Evolutionary conservation across 352 stramenopile species (phyloP).

Genomic region (Phytophthora hibernalis): DNA sequence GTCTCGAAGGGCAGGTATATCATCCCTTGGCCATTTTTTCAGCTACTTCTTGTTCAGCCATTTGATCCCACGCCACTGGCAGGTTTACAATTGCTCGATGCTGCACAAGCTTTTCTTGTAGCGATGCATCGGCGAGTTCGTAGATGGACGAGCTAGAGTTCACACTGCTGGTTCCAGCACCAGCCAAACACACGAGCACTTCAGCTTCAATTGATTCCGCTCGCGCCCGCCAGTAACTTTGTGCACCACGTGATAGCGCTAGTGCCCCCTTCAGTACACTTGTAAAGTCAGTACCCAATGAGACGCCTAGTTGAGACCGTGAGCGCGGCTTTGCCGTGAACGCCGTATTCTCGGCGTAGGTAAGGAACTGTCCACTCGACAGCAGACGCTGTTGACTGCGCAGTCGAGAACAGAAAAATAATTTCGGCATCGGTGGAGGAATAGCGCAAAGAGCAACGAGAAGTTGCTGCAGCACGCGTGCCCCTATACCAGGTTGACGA

Average conservation of each 20-base stretch:
- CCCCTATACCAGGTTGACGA: slow-evolving; percentile 33
- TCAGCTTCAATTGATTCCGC: slow-evolving; percentile 34
- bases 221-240: slow-evolving; percentile 27
- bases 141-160: slow-evolving; percentile 19
- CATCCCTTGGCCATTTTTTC: slow-evolving; percentile 10
- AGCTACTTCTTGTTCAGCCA: slow-evolving; percentile 1
- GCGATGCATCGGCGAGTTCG: slow-evolving; percentile 3
- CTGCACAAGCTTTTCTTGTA: slow-evolving; percentile 30
- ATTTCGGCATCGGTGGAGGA: slow-evolving; percentile 35
- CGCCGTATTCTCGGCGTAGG: slow-evolving; percentile 46
- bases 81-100: slow-evolving; percentile 34
- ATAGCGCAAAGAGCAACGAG: slow-evolving; percentile 39
- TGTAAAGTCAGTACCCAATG: slow-evolving; percentile 58
- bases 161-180: slow-evolving; percentile 7
- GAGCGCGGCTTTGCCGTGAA: slow-evolving; percentile 56
- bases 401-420: slow-evolving; percentile 57
- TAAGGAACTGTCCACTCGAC: slow-evolving; percentile 57
- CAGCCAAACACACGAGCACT: slow-evolving; percentile 40
- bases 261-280: slow-evolving; percentile 53
- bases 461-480: slow-evolving; percentile 48
- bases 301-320: slow-evolving; percentile 58
- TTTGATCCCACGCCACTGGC: slow-evolving; percentile 36
- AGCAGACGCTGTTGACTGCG: slow-evolving; percentile 29
- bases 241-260: slow-evolving; percentile 20
- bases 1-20: slow-evolving; percentile 50